These are phyloP conservation scores for Mrakia blollopis DNA, from an alignment of 768 basidiomycete genomes.

Conservation along the genomic window DNA sequence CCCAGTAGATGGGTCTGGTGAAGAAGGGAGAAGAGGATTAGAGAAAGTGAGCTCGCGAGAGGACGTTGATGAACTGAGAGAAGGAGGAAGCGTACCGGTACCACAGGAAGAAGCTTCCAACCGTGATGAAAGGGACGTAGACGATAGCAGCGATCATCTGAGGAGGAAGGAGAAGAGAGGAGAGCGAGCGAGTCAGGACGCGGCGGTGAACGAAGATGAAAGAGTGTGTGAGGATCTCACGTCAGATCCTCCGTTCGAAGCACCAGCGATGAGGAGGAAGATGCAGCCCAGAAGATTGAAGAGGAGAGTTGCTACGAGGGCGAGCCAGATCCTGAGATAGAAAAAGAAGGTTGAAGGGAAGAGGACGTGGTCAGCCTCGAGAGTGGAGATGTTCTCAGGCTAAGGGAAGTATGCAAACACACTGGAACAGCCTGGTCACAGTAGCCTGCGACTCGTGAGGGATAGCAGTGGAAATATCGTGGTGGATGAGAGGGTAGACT, in stretches of 20 bases:
- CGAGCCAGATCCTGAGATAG: slow-evolving; percentile 72
- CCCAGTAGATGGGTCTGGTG: slow-evolving; percentile 80
- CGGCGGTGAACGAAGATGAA: background rate
- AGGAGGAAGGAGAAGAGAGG: background rate
- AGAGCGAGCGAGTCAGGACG: slow-evolving; percentile 15
- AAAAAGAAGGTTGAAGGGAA: background rate
- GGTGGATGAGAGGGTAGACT: slow-evolving; percentile 93
- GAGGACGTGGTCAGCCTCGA: background rate
- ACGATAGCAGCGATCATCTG: slow-evolving; percentile 25
- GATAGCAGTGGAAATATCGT: slow-evolving; percentile 75
- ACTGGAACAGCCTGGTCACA: slow-evolving; percentile 65
- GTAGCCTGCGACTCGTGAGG: slow-evolving; percentile 71
- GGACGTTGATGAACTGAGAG: background rate
- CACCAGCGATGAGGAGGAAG: slow-evolving; percentile 72
- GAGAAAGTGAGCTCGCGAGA: background rate
- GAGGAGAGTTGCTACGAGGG: slow-evolving; percentile 71
- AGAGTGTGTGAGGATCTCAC: background rate
- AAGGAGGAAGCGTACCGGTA: slow-evolving; percentile 53
- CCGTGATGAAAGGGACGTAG: background rate
- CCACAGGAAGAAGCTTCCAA: slow-evolving; percentile 83
- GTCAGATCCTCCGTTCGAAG: slow-evolving; percentile 52
- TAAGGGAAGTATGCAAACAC: background rate
- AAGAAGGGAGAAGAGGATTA: background rate
- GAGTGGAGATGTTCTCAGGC: background rate
- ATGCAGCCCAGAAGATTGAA: slow-evolving; percentile 89